phyloP scores from a whole-genome alignment of 2,329 filamentous ascomycete species.

The Ceratocystis cubensis region DNA sequence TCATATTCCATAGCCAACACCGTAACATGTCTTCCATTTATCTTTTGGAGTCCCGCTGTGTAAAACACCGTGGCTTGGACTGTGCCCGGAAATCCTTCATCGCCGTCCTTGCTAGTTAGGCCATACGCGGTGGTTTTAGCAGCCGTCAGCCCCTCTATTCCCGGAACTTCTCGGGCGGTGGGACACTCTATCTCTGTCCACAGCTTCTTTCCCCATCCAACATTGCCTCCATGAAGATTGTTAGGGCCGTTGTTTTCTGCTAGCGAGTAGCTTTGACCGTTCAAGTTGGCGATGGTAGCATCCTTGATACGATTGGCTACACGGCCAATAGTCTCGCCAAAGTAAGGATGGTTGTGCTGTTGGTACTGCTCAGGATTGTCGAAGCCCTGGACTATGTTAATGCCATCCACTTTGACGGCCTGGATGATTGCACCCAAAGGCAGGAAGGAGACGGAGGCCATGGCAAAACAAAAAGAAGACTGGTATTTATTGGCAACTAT shows the following conservation, averaged over 20 bases:
- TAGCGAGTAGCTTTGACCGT: constrained; percentile 56
- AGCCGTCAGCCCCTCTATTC: constrained; percentile 49
- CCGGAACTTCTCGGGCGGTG: constrained; percentile 38
- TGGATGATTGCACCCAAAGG: constrained; percentile 71
- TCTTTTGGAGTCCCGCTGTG: constrained; percentile 54
- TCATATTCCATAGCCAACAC: constrained; percentile 82
- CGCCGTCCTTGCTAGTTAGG: constrained; percentile 57
- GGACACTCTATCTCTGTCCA: constrained; percentile 50
- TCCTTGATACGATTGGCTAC: constrained; percentile 67
- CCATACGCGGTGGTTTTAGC: constrained; percentile 46
- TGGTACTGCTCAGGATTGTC: constrained; percentile 62
- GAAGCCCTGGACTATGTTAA: constrained; percentile 85
- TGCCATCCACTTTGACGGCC: constrained; percentile 60
- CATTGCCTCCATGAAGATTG: constrained; percentile 56
- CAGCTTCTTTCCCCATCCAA: constrained; percentile 70
- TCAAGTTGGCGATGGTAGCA: constrained; percentile 59
- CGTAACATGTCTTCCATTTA: constrained; percentile 49
- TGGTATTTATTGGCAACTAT: no score
- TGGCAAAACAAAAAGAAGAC: background rate
- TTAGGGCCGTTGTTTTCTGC: constrained; percentile 67
- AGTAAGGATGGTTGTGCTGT: constrained; percentile 63
- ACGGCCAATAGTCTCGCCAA: constrained; percentile 86
- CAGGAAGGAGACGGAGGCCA: constrained; percentile 49
- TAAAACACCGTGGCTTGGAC: constrained; percentile 70
- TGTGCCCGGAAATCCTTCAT: constrained; percentile 81